Evolutionary conservation across 352 stramenopile species (phyloP).

Genomic region (Pythium rhizo-oryzae): DNA sequence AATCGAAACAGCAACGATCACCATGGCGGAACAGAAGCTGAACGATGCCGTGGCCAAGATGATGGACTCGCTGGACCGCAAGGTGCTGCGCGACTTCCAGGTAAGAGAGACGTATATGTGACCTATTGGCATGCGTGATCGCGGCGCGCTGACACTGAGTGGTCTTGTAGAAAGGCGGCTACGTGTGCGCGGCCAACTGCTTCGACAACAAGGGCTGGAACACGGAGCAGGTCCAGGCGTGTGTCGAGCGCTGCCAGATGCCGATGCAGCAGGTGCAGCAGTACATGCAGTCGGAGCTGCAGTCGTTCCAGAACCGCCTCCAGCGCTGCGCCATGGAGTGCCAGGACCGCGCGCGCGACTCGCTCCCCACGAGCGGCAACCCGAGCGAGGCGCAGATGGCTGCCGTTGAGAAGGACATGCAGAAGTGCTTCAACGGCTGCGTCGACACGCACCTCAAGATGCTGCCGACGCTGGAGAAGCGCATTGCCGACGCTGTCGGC

Average conservation of each 20-base stretch:
- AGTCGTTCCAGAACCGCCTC: constrained; percentile 84
- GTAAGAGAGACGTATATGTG: constrained; percentile 22
- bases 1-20: constrained; percentile 14
- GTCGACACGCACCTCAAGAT: constrained; percentile 81
- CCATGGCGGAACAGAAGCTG: constrained; percentile 81
- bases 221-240: constrained; percentile 78
- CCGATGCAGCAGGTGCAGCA: constrained; percentile 85
- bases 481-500: constrained; percentile 71
- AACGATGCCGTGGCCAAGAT: constrained; percentile 84
- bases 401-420: constrained; percentile 74
- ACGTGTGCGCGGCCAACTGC: constrained; percentile 86
- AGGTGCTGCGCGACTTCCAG: constrained; percentile 74
- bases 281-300: constrained; percentile 84
- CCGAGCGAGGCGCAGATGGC: constrained; percentile 76
- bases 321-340: constrained; percentile 88
- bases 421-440: constrained; percentile 64
- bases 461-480: constrained; percentile 72
- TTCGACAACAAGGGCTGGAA: constrained; percentile 86
- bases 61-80: constrained; percentile 83
- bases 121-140: not conserved
- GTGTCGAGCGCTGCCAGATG: constrained; percentile 86
- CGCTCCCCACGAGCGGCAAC: constrained; percentile 53
- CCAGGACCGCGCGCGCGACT: constrained; percentile 80
- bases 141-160: not conserved
- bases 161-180: constrained; percentile 66